Conservation (phyloP, 345 rosid genomes). For the Camelina hispida region DNA sequence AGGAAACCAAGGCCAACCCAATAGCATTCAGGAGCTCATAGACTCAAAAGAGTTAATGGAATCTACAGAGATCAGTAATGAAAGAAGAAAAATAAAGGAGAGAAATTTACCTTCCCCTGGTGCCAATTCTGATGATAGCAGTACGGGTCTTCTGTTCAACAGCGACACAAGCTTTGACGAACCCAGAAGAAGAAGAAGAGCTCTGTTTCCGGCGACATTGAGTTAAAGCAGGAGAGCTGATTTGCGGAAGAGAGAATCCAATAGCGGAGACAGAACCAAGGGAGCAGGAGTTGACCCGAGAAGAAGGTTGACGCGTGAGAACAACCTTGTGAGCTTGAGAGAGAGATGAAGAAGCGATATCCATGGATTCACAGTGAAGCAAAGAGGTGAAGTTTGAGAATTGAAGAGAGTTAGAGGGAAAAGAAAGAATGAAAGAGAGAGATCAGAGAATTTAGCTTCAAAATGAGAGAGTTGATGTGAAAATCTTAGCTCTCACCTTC, state of each 20-base stretch:
- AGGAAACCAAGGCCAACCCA: neutral
- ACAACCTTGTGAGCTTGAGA: conserved; percentile 31
- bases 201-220: conserved; percentile 41
- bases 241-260: conserved; percentile 55
- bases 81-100: too few relatives aligned
- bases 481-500: conserved; percentile 20
- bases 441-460: conserved; percentile 31
- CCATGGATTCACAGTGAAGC: conserved; percentile 11
- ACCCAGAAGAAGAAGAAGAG: conserved; percentile 39
- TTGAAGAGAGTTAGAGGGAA: too few relatives aligned
- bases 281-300: conserved; percentile 44
- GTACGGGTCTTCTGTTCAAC: conserved; percentile 74
- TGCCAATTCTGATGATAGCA: conserved; percentile 80
- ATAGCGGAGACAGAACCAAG: conserved; percentile 59
- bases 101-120: conserved; percentile 81
- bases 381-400: too few relatives aligned
- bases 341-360: conserved; percentile 34
- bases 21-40: neutral
- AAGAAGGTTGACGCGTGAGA: conserved; percentile 40
- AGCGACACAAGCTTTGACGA: conserved; percentile 68
- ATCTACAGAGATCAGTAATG: neutral
- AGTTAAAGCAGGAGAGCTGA: conserved; percentile 47
- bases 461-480: conserved; percentile 36
- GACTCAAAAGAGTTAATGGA: neutral
- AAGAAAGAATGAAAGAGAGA: neutral